Base-by-base conservation (phyloP, 2,329 filamentous ascomycete species). In the Colletotrichum falcatum region DNA sequence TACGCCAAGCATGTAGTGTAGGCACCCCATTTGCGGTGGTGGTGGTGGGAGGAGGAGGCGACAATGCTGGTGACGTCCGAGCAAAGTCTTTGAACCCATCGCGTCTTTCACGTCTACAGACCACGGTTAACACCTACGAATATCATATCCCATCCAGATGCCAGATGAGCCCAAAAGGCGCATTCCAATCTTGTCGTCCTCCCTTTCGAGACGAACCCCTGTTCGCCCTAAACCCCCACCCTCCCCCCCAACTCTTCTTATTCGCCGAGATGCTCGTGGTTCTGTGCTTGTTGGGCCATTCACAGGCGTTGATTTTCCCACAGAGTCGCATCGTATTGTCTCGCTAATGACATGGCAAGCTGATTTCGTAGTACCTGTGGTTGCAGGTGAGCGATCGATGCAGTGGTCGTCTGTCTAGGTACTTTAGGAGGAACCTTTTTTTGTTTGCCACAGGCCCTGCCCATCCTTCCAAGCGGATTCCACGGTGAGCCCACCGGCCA, bases 371-470 rank as follows among this genome's bases (percentile, higher is more conserved):
- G n/a, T n/a, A 51, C 23, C 54, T 58, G 42, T 44, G n/a, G 20
- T 66, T 35, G 37, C 8, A 44, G 14, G 63, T 20, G 35, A 16
- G 33, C 6, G 46, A n/a, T 23, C 9, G 35, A 53, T 39, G 59
- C 59, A 59, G 37, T 46, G 54, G 4, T 33, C 16, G n/a, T 53
- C 51, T 54, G 23, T n/a, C n/a, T n/a, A n/a, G n/a, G n/a, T n/a
- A n/a, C 44, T 71, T 62, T 16, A 7, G 44, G 64, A 68, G 53
- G 68, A 46, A 70, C 67, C 30, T 39, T 16, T 63, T 71, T 68
- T 67, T 67, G 37, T 56, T 39, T 42, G 48, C 28, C 55, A 61
- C 44, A 35, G n/a, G 53, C 48, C 51, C 37, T 49, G 51, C 44
- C 35, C n/a, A 33, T 9, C 23, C 44, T 33, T n/a, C 18, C 44